Conservation (phyloP, 108 stramenopile species). For the Discostella stelligeroides region DNA sequence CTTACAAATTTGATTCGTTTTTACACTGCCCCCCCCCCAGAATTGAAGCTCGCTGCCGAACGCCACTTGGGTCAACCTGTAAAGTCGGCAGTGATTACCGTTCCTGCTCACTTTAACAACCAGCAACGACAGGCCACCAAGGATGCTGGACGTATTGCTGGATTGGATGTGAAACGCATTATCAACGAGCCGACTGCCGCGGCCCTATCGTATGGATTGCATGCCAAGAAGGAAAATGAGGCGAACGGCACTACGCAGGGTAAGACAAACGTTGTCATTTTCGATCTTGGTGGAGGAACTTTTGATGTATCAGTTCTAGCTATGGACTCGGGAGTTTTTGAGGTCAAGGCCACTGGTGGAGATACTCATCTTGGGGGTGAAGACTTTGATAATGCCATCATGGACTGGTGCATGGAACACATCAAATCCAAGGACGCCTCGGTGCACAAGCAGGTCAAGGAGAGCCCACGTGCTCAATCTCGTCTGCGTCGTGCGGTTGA, state of each 20-base stretch:
- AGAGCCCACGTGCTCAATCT: constrained; percentile 61
- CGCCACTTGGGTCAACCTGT: constrained; percentile 52
- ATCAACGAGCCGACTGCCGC: constrained; percentile 85
- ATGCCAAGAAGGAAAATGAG: constrained; percentile 44
- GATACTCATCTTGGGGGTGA: constrained; percentile 93
- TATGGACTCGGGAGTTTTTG: constrained; percentile 77
- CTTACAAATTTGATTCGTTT: too few species aligned
- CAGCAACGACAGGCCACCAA: constrained; percentile 90
- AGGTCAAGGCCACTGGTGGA: constrained; percentile 89
- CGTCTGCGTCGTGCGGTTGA: constrained; percentile 77
- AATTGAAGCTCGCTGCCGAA: constrained; percentile 66
- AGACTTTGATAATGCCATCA: constrained; percentile 90
- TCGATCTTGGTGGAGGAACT: constrained; percentile 83
- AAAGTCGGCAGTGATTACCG: constrained; percentile 80
- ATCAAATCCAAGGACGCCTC: constrained; percentile 65
- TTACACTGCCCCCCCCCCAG: constrained; percentile 6
- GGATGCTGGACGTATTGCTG: constrained; percentile 73
- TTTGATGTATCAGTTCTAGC: constrained; percentile 71
- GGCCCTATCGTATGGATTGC: constrained; percentile 71
- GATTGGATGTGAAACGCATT: constrained; percentile 65
- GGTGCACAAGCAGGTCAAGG: constrained; percentile 38
- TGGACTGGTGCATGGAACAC: constrained; percentile 83
- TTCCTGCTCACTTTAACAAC: constrained; percentile 90
- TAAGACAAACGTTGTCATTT: constrained; percentile 77
- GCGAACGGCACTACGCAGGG: constrained; percentile 10